Percentiles rank a stretch among this genome's conserved stretches.
Conservation (phyloP, 2,329 filamentous ascomycete genomes). For the Fusarium veterinarium region DNA sequence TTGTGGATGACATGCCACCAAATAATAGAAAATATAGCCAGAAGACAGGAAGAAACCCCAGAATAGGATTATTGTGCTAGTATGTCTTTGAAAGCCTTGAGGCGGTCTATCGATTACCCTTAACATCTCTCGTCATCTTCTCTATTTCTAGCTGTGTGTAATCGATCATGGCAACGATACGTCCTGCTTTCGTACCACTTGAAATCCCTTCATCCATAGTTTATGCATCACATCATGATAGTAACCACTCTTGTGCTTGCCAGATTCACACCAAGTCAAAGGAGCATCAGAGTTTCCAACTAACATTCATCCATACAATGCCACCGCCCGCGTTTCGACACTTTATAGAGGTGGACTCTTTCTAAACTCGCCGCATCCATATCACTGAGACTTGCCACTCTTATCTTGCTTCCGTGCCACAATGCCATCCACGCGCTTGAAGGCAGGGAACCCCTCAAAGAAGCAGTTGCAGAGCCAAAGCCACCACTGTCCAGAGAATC, state of each 20-base stretch:
- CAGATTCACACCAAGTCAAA: not conserved
- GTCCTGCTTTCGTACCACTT: not conserved
- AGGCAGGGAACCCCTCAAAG: constrained; percentile 64
- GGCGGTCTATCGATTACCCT: not conserved
- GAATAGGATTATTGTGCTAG: too few species aligned
- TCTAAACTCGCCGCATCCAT: not conserved
- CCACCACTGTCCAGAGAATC: constrained; percentile 62
- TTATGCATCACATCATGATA: not conserved
- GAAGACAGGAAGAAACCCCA: too few species aligned
- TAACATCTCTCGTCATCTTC: not conserved
- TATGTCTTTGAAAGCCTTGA: not conserved
- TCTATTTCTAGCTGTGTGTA: not conserved
- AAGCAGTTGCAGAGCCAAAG: constrained; percentile 65
- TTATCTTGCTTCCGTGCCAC: constrained; percentile 58
- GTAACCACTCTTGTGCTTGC: not conserved
- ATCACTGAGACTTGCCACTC: constrained; percentile 46
- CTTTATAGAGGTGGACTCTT: not conserved
- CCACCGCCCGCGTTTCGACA: not conserved
- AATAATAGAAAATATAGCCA: not conserved
- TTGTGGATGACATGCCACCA: not conserved
- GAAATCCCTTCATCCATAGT: not conserved
- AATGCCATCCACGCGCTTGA: constrained; percentile 62
- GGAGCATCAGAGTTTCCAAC: too few species aligned
- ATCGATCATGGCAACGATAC: not conserved
- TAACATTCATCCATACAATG: not conserved